Percentiles rank a stretch among this genome's conserved stretches.
Conservation (phyloP, 1,284 basidiomycete species). For the Boletus nobilissimus region DNA sequence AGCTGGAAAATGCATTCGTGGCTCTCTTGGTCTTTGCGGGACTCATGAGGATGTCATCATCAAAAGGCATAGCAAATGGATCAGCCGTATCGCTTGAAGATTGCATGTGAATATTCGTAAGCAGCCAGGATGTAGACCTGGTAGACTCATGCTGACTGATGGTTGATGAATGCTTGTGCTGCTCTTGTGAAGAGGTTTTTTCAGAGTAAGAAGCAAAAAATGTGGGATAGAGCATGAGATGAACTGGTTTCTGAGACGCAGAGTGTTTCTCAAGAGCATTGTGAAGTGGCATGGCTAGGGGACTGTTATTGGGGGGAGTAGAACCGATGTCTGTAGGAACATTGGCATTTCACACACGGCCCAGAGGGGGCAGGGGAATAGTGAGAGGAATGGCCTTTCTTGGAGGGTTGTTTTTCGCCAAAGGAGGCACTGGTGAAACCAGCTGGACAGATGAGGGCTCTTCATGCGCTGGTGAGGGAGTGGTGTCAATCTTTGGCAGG, state of each 20-base stretch:
- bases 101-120: slow-evolving; percentile 59
- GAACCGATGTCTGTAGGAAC: slow-evolving; percentile 42
- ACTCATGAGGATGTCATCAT: slow-evolving; percentile 64
- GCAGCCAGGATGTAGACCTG: slow-evolving; percentile 56
- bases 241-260: slow-evolving; percentile 37
- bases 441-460: slow-evolving; percentile 54
- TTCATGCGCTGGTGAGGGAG: slow-evolving; percentile 39
- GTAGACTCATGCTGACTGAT: slow-evolving; percentile 44
- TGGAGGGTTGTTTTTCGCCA: slow-evolving; percentile 50
- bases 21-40: slow-evolving; percentile 34
- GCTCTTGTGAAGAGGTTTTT: slow-evolving; percentile 15
- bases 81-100: slow-evolving; percentile 51
- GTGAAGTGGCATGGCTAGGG: slow-evolving; percentile 64
- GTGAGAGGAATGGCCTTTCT: slow-evolving; percentile 42
- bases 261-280: slow-evolving; percentile 55
- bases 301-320: slow-evolving; percentile 39
- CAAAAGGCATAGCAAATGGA: slow-evolving; percentile 82
- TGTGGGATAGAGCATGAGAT: slow-evolving; percentile 35
- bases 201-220: slow-evolving; percentile 21
- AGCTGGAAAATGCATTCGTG: slow-evolving; percentile 46
- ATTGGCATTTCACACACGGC: slow-evolving; percentile 45
- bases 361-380: slow-evolving; percentile 43
- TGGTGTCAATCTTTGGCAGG: slow-evolving; percentile 50
- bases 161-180: slow-evolving; percentile 48
- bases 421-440: slow-evolving; percentile 53